Percentiles rank a stretch among this genome's conserved stretches.
Conservation (phyloP, 257 asterid genomes). For the Nicotiana undulata region DNA sequence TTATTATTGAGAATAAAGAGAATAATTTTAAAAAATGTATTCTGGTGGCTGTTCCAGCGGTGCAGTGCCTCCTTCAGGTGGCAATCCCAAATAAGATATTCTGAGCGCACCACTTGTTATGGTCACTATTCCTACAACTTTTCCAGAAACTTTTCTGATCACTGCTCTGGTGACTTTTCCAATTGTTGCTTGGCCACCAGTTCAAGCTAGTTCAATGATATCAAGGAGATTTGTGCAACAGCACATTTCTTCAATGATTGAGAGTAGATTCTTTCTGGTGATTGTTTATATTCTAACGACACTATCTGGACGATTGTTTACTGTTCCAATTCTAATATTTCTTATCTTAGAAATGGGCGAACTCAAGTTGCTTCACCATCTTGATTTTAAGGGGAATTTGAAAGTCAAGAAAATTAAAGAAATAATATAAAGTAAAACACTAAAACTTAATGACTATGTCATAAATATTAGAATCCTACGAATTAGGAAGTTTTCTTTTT, state of each 20-base stretch:
- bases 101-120: background rate
- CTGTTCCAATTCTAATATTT: background rate
- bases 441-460: background rate
- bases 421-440: background rate
- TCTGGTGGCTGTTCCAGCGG: background rate
- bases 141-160: background rate
- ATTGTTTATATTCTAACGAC: background rate
- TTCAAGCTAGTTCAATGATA: too few species aligned
- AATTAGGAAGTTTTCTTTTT: background rate
- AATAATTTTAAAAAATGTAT: background rate
- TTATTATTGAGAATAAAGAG: background rate
- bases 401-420: background rate
- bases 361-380: background rate
- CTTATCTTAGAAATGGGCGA: background rate
- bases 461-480: background rate
- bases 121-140: background rate
- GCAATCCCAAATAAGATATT: background rate
- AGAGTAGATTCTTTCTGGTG: background rate
- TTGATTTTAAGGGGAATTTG: background rate
- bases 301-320: background rate
- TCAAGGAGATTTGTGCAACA: too few species aligned
- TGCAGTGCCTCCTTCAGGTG: background rate
- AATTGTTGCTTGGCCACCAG: background rate
- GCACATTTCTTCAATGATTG: background rate
- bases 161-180: background rate